These are phyloP conservation scores for Neurospora sp. DNA, from an alignment of 495 filamentous ascomycete species.

Conservation along the genomic window DNA sequence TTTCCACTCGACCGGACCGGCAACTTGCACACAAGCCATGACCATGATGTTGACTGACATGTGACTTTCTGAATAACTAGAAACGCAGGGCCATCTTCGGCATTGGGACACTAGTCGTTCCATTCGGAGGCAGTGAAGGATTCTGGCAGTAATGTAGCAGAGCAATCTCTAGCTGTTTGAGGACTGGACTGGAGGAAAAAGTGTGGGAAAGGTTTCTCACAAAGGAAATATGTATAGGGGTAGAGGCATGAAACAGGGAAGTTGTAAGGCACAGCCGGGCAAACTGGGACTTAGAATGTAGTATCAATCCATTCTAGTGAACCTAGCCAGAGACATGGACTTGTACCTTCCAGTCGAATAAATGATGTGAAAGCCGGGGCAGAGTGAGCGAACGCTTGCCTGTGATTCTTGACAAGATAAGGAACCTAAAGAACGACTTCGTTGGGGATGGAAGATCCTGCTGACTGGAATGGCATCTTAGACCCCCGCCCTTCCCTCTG, in stretches of 20 bases:
- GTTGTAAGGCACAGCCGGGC: neutral
- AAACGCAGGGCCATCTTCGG: neutral
- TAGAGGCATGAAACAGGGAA: neutral
- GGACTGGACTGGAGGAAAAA: neutral
- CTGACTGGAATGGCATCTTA: no score
- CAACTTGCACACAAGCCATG: neutral
- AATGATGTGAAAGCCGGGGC: no score
- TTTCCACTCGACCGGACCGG: neutral
- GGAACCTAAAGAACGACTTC: no score
- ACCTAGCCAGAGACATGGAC: neutral
- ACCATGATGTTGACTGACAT: neutral
- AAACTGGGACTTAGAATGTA: neutral
- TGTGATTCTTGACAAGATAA: no score
- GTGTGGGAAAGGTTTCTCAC: neutral
- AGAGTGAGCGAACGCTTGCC: no score
- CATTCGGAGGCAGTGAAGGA: neutral
- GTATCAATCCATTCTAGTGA: neutral
- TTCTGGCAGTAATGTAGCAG: neutral
- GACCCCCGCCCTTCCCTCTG: no score
- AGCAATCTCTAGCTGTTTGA: neutral
- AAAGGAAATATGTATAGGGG: neutral
- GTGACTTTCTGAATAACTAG: neutral
- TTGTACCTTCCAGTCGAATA: neutral
- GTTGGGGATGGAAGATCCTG: no score
- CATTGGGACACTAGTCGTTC: neutral